These are phyloP conservation scores for Sphagnum contortum DNA, from an alignment of 225 moss, liverwort and hornwort genomes.

Conservation along the genomic window DNA sequence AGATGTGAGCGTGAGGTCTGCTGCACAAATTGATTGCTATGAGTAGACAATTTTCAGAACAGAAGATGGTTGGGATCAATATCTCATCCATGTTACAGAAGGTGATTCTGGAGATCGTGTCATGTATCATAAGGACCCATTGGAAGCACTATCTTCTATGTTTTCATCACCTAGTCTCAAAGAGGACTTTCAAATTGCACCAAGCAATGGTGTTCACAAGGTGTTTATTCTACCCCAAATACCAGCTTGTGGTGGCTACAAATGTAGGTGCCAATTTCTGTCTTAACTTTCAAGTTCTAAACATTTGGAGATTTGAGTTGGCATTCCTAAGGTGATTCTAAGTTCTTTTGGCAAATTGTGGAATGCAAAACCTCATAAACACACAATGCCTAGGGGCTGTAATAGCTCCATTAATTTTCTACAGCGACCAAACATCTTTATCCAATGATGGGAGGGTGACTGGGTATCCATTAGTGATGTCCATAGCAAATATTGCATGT, in stretches of 20 bases:
- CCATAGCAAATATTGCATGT: constrained; percentile 1
- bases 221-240: neutral
- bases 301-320: too few species aligned
- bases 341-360: too few species aligned
- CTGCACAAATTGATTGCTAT: neutral
- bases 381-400: neutral
- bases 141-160: neutral
- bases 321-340: too few species aligned
- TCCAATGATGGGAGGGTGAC: neutral
- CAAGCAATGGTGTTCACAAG: neutral
- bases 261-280: neutral
- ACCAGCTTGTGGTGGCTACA: neutral
- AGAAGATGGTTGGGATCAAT: neutral
- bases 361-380: too few species aligned
- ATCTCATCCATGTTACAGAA: neutral
- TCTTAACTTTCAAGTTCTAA: too few species aligned
- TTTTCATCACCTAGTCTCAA: neutral
- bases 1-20: neutral
- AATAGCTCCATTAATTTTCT: constrained; percentile 1
- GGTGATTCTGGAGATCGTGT: neutral
- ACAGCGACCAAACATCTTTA: neutral
- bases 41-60: neutral
- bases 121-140: neutral
- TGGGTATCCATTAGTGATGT: neutral
- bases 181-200: neutral